Conservation (phyloP, 2,329 filamentous ascomycete species). For the Aspergillus sergii region DNA sequence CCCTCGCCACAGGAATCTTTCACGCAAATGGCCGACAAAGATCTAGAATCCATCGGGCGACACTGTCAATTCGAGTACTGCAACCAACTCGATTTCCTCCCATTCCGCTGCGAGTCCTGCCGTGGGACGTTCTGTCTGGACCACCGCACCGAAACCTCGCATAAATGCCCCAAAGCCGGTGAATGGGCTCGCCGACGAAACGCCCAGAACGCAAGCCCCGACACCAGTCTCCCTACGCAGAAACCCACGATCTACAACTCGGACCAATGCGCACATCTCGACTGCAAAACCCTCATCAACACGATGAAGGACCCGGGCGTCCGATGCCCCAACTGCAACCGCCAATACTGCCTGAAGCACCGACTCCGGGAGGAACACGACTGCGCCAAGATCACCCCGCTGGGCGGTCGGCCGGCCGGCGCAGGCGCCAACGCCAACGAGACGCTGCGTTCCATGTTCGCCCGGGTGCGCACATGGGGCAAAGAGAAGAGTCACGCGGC, state of each 20-base stretch:
- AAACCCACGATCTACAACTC: constrained; percentile 62
- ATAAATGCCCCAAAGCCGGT: constrained; percentile 66
- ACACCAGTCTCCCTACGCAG: constrained; percentile 34
- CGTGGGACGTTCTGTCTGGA: constrained; percentile 84
- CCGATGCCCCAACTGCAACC: constrained; percentile 52
- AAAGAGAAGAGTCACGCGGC: constrained; percentile 70
- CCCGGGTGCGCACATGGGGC: constrained; percentile 78
- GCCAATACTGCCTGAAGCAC: constrained; percentile 55
- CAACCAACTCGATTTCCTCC: constrained; percentile 93
- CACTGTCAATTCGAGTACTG: constrained; percentile 93
- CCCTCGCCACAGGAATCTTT: constrained; percentile 30
- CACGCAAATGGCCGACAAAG: constrained; percentile 58
- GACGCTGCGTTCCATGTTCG: constrained; percentile 73
- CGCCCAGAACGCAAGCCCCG: constrained; percentile 25
- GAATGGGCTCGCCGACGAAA: constrained; percentile 60
- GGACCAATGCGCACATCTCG: constrained; percentile 51
- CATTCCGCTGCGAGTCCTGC: constrained; percentile 92
- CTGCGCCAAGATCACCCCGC: constrained; percentile 72
- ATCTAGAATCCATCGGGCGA: constrained; percentile 81
- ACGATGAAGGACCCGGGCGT: constrained; percentile 54
- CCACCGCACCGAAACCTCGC: constrained; percentile 82
- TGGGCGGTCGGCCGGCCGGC: constrained; percentile 44
- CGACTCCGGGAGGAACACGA: constrained; percentile 70
- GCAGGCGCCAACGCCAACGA: constrained; percentile 54
- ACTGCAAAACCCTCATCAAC: constrained; percentile 57